Evolutionary conservation across 2,329 filamentous ascomycete genomes (phyloP), one percentile per base, ranked within the genome.

Genomic region (Zymoseptoria crescenta): DNA sequence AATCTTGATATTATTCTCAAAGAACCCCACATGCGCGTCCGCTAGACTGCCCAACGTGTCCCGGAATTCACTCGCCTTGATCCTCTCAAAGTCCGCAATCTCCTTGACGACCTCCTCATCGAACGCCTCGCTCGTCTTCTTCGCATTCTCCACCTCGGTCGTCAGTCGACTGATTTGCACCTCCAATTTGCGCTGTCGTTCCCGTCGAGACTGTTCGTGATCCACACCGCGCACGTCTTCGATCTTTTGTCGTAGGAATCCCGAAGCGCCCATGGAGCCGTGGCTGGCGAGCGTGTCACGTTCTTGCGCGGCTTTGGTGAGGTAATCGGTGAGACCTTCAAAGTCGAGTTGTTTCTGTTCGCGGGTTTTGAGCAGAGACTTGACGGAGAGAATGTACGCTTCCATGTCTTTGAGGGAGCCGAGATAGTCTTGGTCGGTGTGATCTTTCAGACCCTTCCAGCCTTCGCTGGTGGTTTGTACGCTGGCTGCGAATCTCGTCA

Each of bases 301-400:
- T 74, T 99, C 94, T 3, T 85, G 78, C 2, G 90, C 91, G 0
- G 90, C 91, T 73, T 96, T 96, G 76, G 89, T 89, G 56, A 96
- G 88, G 74, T 97, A 97, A 72, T 97, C 93, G 28, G 91, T 96
- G 35, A 99, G 81, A 65, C 91, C 92, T 76, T 99, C 94, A 70
- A 93, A 96, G 77, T 99, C 94, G 59, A 99, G 87, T 74, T 99
- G 94, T 73, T 99, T 99, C 77, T 95, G 91, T 77, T 99, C 94
- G 41, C 94, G 87, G 1, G 90, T 90, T 74, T 96, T 96, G 64
- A 99, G 85, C 4, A 99, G 85, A 24, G 85, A 82, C 74, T 96
- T 96, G 52, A 97, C 79, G 0, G 91, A 88, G n/a, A 83, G 78
- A 65, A 91, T 93, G 75, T 97, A 99, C 27, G 91, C 88, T 68